Evolutionary conservation across 2,329 filamentous ascomycete genomes (phyloP), one percentile per base, ranked within the genome.

Genomic region (Epichloe sp.): DNA sequence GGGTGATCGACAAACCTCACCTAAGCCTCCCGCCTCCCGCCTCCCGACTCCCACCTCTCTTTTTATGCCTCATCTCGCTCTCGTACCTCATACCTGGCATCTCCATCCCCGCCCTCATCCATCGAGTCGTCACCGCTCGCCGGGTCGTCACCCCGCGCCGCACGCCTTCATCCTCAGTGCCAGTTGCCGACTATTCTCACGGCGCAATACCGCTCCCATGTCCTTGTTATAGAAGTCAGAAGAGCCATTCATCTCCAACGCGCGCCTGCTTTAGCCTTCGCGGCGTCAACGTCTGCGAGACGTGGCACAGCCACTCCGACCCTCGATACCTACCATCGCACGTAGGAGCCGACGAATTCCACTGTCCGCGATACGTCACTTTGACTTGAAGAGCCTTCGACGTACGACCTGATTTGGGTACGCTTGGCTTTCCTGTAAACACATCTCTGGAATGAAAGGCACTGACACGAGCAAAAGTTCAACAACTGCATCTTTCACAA

Each of bases 181-280:
- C 8, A 21, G 17, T 38, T 44, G 48, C 48, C 34, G 41, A 43
- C 41, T 4, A 7, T 26, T 31, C 5, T 34, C 41, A 44, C 41
- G 48, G 48, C 48, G 21, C 31, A 44, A 21, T 21, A 52, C 53
- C 51, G 54, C 56, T 54, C 62, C 56, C 59, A 66, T 68, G 65
- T 60, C 48, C 57, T 58, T 55, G 59, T 68, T 65, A 66, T 68
- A 68, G 65, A 62, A 63, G 60, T 63, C 68, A 68, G 64, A 62
- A 63, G 60, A 64, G 56, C 56, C 37, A n/a, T 35, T 31, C 11
- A 47, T 55, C 54, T 54, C 14, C 42, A 19, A 26, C 44, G 52
- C 37, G 44, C 26, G 44, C 44, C 21, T n/a, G 54, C 54, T 53
- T 49, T 49, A 50, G 53, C 54, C 57, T 48, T 56, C 34, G 49